phyloP scores from a whole-genome alignment of 495 filamentous ascomycete species.

The Hypoxylon cercidicola region DNA sequence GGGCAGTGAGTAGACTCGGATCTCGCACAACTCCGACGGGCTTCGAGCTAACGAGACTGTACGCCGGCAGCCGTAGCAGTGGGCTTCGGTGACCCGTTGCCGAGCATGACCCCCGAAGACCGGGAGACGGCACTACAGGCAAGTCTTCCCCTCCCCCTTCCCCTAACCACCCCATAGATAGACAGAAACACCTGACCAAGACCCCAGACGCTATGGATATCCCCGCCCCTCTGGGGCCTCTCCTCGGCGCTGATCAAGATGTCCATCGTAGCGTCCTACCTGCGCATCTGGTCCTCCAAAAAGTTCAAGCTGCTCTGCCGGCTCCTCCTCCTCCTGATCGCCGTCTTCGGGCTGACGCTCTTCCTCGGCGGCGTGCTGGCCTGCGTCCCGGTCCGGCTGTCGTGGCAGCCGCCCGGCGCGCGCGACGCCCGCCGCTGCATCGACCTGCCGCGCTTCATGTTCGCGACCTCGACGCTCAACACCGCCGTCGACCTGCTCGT shows the following conservation, averaged over 20 bases:
- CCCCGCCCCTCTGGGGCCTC: conserved; percentile 38
- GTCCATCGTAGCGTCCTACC: conserved; percentile 47
- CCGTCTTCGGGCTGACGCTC: conserved; percentile 39
- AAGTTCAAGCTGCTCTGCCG: conserved; percentile 33
- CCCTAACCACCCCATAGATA: too few species aligned
- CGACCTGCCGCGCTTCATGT: conserved; percentile 37
- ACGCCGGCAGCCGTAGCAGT: conserved; percentile 9
- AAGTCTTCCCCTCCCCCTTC: conserved; percentile 1
- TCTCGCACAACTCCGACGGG: conserved; percentile 18
- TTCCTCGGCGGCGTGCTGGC: conserved; percentile 39
- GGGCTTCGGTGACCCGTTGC: conserved; percentile 29
- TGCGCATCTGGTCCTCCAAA: conserved; percentile 44
- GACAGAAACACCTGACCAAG: conserved; percentile 8
- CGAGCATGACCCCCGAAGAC: conserved; percentile 12
- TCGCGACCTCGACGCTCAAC: conserved; percentile 45
- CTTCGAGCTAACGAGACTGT: not conserved
- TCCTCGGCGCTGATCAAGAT: conserved; percentile 37
- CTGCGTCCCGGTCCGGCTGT: conserved; percentile 38
- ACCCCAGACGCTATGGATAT: conserved; percentile 30
- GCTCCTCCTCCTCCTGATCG: conserved; percentile 35
- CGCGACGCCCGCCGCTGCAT: conserved; percentile 36
- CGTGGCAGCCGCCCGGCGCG: conserved; percentile 36
- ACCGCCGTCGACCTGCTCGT: conserved; percentile 44
- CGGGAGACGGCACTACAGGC: conserved; percentile 12
- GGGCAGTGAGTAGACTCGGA: conserved; percentile 23